Evolutionary conservation across 192 early-diverging fungal genomes (phyloP).

Genomic region (Geosiphon pyriformis): DNA sequence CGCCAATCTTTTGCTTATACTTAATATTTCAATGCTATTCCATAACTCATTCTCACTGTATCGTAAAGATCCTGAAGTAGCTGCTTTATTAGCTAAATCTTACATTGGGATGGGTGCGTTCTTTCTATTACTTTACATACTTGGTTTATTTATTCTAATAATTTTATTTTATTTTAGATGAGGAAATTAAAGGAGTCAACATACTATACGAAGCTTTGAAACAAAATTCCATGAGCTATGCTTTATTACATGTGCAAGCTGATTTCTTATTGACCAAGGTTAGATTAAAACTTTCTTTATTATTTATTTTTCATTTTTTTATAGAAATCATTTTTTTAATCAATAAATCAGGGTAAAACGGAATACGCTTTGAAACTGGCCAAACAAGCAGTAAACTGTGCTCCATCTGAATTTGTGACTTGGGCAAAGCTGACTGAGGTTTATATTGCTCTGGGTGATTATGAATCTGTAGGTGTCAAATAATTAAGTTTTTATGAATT

Average conservation of each 20-base stretch:
- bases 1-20: neutral
- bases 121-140: neutral
- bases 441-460: conserved; percentile 83
- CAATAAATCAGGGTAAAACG: conserved; percentile 50
- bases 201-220: conserved; percentile 81
- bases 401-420: conserved; percentile 90
- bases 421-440: conserved; percentile 95
- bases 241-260: conserved; percentile 82
- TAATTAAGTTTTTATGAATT: neutral
- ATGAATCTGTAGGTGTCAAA: conserved; percentile 56
- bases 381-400: conserved; percentile 88
- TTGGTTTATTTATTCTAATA: neutral
- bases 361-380: conserved; percentile 83
- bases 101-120: conserved; percentile 60
- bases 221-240: conserved; percentile 71
- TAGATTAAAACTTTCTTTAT: conserved; percentile 8
- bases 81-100: conserved; percentile 74
- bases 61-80: conserved; percentile 82
- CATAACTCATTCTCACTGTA: conserved; percentile 45
- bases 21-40: conserved; percentile 13
- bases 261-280: conserved; percentile 85
- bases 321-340: conserved; percentile 3
- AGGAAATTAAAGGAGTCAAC: conserved; percentile 90
- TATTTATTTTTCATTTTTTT: conserved; percentile 22
- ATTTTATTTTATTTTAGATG: conserved; percentile 45